Evolutionary conservation across 2,329 filamentous ascomycete genomes (phyloP).

Genomic region (Apiospora koreana): DNA sequence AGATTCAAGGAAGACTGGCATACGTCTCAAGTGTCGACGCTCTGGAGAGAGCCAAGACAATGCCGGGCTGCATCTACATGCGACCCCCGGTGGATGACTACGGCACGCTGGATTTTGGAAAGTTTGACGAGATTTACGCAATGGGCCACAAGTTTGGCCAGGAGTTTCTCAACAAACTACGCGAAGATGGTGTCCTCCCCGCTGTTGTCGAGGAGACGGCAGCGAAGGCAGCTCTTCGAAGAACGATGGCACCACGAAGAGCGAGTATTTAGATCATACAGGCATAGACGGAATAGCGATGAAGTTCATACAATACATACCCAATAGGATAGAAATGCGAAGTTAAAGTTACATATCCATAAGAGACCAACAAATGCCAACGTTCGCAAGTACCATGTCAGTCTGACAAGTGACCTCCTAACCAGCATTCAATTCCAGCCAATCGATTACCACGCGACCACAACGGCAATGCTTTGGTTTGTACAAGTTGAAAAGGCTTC

Average conservation of each 20-base stretch:
- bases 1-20: constrained; percentile 92
- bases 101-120: constrained; percentile 92
- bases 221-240: constrained; percentile 73
- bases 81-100: constrained; percentile 91
- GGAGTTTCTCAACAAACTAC: constrained; percentile 74
- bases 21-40: constrained; percentile 96
- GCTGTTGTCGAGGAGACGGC: constrained; percentile 67
- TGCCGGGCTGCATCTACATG: constrained; percentile 93
- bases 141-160: constrained; percentile 86
- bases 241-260: constrained; percentile 77
- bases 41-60: constrained; percentile 87
- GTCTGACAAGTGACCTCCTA: background rate
- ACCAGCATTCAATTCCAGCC: background rate
- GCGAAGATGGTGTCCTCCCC: constrained; percentile 76
- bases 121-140: constrained; percentile 95
- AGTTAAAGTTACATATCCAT: background rate
- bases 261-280: constrained; percentile 66
- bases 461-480: background rate
- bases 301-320: background rate
- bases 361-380: background rate
- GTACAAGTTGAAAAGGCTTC: too few species aligned
- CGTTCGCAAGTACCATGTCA: background rate
- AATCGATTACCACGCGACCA: background rate
- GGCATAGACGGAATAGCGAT: background rate
- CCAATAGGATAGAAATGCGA: background rate